A percentile compares a stretch with the other conserved stretches of the same genome.
Conservation (phyloP, 2,329 filamentous ascomycete species). For the Ambrosiella beaveri region DNA sequence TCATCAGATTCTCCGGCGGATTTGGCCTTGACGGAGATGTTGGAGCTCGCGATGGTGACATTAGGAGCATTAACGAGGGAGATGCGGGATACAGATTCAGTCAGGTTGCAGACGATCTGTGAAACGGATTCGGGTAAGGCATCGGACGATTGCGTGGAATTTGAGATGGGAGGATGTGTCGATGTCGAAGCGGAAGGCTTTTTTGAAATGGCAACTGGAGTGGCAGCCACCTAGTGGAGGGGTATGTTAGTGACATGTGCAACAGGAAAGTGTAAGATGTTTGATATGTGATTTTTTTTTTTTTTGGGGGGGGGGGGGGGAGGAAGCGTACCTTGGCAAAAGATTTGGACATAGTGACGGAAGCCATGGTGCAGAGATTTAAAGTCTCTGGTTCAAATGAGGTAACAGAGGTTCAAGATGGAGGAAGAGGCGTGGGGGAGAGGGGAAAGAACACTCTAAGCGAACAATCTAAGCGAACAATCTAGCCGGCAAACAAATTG, state of each 20-base stretch:
- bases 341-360: constrained; percentile 38
- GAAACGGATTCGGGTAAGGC: constrained; percentile 10
- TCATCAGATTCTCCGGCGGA: constrained; percentile 34
- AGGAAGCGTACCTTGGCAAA: constrained; percentile 51
- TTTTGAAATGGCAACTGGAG: not conserved
- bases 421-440: too few species aligned
- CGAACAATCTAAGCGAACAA: too few species aligned
- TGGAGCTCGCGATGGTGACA: constrained; percentile 2
- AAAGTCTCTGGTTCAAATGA: too few species aligned
- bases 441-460: too few species aligned
- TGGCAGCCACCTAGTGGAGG: constrained; percentile 31
- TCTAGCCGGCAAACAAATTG: too few species aligned
- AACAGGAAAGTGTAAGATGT: not conserved
- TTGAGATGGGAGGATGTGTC: not conserved
- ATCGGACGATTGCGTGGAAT: constrained; percentile 14
- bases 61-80: not conserved
- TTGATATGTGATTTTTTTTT: not conserved
- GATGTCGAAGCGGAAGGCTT: constrained; percentile 11
- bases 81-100: constrained; percentile 4
- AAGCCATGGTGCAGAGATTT: constrained; percentile 24
- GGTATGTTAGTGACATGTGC: not conserved
- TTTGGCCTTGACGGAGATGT: constrained; percentile 8
- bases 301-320: too few species aligned
- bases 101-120: not conserved
- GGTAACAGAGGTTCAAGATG: too few species aligned